These are phyloP conservation scores for Cutaneotrichosporon cyanovorans DNA, from an alignment of 1,284 basidiomycete species.

Conservation along the genomic window DNA sequence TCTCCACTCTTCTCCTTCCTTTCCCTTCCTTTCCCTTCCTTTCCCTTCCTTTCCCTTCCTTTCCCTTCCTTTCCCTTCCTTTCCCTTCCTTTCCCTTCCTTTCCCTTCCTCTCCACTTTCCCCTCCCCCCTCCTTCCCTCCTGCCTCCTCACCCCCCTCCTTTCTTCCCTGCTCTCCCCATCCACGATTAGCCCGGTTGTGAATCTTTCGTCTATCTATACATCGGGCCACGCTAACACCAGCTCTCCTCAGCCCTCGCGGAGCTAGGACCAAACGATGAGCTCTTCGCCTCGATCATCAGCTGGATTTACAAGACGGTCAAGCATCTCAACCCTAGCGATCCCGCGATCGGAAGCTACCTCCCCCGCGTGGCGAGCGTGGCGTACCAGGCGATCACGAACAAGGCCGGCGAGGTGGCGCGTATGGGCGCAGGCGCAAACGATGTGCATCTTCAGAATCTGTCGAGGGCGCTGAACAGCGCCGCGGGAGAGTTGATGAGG, in stretches of 20 bases:
- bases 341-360: constrained; percentile 9
- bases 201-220: too few relatives aligned
- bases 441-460: too few relatives aligned
- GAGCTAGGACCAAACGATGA: constrained; percentile 24
- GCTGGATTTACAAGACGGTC: constrained; percentile 24
- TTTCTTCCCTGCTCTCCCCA: too few relatives aligned
- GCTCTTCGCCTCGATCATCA: constrained; percentile 17
- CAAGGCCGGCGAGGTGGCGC: too few relatives aligned
- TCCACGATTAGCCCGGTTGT: neutral
- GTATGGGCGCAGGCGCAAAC: too few relatives aligned
- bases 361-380: constrained; percentile 10
- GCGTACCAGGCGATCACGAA: constrained; percentile 3
- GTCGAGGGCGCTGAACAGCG: too few relatives aligned
- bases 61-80: too few relatives aligned
- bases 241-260: constrained; percentile 22
- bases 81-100: too few relatives aligned
- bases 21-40: too few relatives aligned
- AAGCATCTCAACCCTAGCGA: constrained; percentile 23
- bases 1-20: too few relatives aligned
- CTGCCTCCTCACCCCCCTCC: neutral
- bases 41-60: too few relatives aligned
- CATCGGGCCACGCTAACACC: constrained; percentile 1
- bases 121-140: neutral
- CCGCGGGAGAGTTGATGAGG: too few relatives aligned
- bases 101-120: neutral